Conservation (phyloP, 2,329 filamentous ascomycete species). For the Neopestalotiopsis rosae region DNA sequence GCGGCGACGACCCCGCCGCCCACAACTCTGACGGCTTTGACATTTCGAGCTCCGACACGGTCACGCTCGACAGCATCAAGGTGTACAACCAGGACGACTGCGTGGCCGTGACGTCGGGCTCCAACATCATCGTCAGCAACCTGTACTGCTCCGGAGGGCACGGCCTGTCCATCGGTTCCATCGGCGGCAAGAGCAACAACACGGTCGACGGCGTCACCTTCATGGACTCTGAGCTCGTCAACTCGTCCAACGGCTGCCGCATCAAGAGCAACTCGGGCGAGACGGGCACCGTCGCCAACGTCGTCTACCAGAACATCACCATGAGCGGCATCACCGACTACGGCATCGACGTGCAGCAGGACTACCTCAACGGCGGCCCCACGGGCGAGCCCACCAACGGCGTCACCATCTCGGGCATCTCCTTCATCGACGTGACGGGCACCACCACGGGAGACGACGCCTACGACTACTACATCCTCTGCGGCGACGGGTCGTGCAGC, state of each 20-base stretch:
- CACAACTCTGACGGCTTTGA: conserved; percentile 64
- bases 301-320: conserved; percentile 59
- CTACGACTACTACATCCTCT: conserved; percentile 38
- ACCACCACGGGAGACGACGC: conserved; percentile 7
- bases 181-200: conserved; percentile 62
- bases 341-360: conserved; percentile 63
- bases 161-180: conserved; percentile 62
- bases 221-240: conserved; percentile 48
- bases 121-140: conserved; percentile 42
- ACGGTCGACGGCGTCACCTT: conserved; percentile 57
- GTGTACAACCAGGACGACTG: conserved; percentile 67
- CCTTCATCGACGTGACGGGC: conserved; percentile 33
- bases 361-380: conserved; percentile 49
- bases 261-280: conserved; percentile 60
- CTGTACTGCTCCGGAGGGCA: conserved; percentile 57
- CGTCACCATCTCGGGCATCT: conserved; percentile 45
- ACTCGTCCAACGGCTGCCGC: conserved; percentile 61
- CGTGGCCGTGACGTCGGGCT: conserved; percentile 62
- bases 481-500: conserved; percentile 35
- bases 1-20: conserved; percentile 34
- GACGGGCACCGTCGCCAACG: conserved; percentile 54
- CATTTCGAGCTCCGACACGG: conserved; percentile 48
- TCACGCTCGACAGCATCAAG: conserved; percentile 56
- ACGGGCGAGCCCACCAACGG: conserved; percentile 45
- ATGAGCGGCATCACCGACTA: conserved; percentile 55